These are phyloP conservation scores for Echeveria elegans DNA, from an alignment of 164 flowering plant species.

Conservation along the genomic window DNA sequence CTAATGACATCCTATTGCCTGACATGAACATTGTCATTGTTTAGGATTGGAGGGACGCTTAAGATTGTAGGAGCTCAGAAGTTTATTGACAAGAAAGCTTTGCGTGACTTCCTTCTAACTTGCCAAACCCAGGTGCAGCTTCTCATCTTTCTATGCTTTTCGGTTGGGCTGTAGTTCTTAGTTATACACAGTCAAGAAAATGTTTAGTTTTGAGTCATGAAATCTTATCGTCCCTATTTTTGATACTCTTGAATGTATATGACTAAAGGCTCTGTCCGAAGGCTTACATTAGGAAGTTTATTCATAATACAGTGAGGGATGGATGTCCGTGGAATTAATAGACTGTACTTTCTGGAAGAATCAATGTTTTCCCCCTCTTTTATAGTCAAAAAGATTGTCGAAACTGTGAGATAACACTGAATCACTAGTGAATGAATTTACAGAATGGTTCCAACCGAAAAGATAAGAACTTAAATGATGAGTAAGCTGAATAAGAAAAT, in stretches of 20 bases:
- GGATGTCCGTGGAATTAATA: too few relatives aligned
- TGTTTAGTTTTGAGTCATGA: neutral
- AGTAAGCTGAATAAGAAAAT: too few relatives aligned
- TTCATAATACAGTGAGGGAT: too few relatives aligned
- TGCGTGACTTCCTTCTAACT: conserved; percentile 51
- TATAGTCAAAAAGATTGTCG: too few relatives aligned
- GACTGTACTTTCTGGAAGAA: too few relatives aligned
- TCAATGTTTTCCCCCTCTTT: too few relatives aligned
- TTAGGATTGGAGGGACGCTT: conserved; percentile 74
- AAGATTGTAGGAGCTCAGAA: conserved; percentile 55
- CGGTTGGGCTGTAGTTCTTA: neutral
- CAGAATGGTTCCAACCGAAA: neutral
- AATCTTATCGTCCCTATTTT: neutral
- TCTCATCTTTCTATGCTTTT: neutral
- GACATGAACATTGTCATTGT: conserved; percentile 12
- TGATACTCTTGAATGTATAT: neutral
- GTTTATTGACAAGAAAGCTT: conserved; percentile 46
- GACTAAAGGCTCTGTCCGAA: neutral
- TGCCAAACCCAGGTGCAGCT: conserved; percentile 40
- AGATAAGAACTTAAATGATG: too few relatives aligned
- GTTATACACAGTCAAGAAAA: neutral
- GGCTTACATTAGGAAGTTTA: neutral
- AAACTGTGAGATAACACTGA: too few relatives aligned
- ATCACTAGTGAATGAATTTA: too few relatives aligned
- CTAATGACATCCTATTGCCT: conserved; percentile 1